Conservation (phyloP, 129 eudicot species). For the Gnaphalium uliginosum region DNA sequence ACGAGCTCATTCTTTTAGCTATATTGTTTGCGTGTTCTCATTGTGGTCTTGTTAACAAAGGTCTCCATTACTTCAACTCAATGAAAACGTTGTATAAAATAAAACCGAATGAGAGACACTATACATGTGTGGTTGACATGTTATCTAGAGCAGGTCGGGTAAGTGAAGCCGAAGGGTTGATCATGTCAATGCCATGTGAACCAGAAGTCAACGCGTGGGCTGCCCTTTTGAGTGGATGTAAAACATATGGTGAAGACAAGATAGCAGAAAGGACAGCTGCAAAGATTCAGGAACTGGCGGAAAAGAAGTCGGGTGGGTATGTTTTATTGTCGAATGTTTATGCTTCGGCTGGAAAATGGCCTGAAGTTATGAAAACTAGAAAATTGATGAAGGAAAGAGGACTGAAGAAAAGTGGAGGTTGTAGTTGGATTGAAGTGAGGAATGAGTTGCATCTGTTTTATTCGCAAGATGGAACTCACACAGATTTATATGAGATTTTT, state of each 20-base stretch:
- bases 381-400: constrained; percentile 63
- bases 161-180: constrained; percentile 54
- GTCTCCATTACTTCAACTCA: constrained; percentile 53
- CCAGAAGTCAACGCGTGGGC: constrained; percentile 68
- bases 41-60: constrained; percentile 64
- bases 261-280: constrained; percentile 47
- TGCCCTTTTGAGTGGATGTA: constrained; percentile 70
- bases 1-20: constrained; percentile 60
- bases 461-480: constrained; percentile 60
- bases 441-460: constrained; percentile 50
- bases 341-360: constrained; percentile 70
- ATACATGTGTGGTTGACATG: constrained; percentile 62
- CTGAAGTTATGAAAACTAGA: constrained; percentile 55
- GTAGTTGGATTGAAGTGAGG: constrained; percentile 79
- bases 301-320: constrained; percentile 58
- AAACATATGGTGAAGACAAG: constrained; percentile 42
- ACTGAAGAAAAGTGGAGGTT: constrained; percentile 61
- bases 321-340: constrained; percentile 61
- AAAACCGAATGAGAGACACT: constrained; percentile 60
- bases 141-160: constrained; percentile 69
- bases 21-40: constrained; percentile 79
- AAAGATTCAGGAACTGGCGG: constrained; percentile 47
- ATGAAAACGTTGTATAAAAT: constrained; percentile 53
- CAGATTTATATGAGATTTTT: constrained; percentile 41
- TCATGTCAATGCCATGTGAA: constrained; percentile 51